A percentile compares a stretch with the other conserved stretches of the same genome.
phyloP scores from a whole-genome alignment of 352 stramenopile species.

The Pythium insidiosum region DNA sequence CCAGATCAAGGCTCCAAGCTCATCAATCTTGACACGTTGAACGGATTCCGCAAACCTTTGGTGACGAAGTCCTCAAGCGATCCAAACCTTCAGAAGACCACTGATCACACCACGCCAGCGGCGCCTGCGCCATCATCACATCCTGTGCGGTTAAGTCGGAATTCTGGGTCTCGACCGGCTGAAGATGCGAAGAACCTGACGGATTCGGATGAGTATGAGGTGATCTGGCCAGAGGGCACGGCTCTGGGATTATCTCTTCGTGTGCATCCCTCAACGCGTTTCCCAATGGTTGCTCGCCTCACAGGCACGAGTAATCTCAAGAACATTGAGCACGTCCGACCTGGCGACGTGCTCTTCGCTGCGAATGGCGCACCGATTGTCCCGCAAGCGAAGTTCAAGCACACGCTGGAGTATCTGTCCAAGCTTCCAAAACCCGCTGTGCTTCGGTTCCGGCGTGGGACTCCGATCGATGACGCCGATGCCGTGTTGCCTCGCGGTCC shows the following conservation, averaged over 20 bases:
- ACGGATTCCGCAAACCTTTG: constrained; percentile 12
- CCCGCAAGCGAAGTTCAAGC: constrained; percentile 37
- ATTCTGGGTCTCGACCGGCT: constrained; percentile 5
- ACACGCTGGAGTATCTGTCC: constrained; percentile 28
- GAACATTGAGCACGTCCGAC: constrained; percentile 33
- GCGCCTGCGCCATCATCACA: not conserved
- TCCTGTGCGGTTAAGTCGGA: not conserved
- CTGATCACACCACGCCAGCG: not conserved
- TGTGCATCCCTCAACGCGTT: constrained; percentile 29
- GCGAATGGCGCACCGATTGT: constrained; percentile 27
- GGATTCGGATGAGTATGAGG: constrained; percentile 28
- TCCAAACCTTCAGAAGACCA: not conserved
- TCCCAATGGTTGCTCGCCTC: constrained; percentile 32
- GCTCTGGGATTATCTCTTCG: constrained; percentile 29
- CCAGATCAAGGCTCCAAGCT: constrained; percentile 7
- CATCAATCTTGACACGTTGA: constrained; percentile 17
- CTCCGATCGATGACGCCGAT: constrained; percentile 33
- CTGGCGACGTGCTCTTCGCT: constrained; percentile 31
- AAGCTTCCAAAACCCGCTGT: constrained; percentile 33
- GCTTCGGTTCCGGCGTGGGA: constrained; percentile 25
- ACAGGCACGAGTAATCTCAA: constrained; percentile 32
- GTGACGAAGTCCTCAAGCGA: constrained; percentile 10
- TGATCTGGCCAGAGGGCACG: constrained; percentile 30
- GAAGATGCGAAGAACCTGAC: constrained; percentile 3
- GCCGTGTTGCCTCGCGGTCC: constrained; percentile 34